Evolutionary conservation across 208 protist genomes (phyloP), one percentile per base, ranked within the genome.

Genomic region (Crithidia bombi): DNA sequence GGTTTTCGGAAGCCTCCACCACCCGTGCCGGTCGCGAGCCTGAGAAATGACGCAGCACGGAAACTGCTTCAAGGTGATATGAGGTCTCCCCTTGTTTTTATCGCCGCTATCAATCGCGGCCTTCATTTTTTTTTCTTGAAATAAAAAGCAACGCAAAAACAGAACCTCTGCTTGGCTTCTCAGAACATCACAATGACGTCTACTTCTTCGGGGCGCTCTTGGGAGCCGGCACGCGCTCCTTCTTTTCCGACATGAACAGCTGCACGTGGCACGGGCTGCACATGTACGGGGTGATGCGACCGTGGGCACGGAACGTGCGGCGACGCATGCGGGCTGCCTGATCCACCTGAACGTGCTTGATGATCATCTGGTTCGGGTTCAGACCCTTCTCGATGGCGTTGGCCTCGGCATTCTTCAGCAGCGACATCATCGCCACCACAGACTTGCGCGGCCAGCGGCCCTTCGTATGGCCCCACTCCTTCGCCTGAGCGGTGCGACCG

Each of bases 221-320:
- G 46, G 87, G 87, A 43, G 83, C 85, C 41, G 86, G 90, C 35
- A 96, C 82, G 68, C 87, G 87, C 74, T 88, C 82, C 82, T 92
- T 85, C 65, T 89, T 87, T 79, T 95, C 82, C 15, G 85, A 84
- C 86, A 94, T 94, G 81, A 93, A 96, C 39, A 96, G 83, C 78
- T 96, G 85, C 65, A 96, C 89, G 74, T 96, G 91, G 84, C 91
- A 96, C 21, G 90, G 88, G 82, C 83, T 94, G 89, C 91, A 94
- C 93, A 97, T 97, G 91, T 90, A 97, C 50, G 93, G 91, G 23
- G 83, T 84, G 69, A 98, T 98, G 77, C 96, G 90, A 62, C 97
- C 97, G 79, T 98, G 97, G 51, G 97, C 97, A 80, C 97, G 91
- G 85, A 96, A 98, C 44, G 95, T 98, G 77, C 96, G 89, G 80